phyloP scores from a whole-genome alignment of 371 early-diverging fungal genomes.

The Mortierella sp. region DNA sequence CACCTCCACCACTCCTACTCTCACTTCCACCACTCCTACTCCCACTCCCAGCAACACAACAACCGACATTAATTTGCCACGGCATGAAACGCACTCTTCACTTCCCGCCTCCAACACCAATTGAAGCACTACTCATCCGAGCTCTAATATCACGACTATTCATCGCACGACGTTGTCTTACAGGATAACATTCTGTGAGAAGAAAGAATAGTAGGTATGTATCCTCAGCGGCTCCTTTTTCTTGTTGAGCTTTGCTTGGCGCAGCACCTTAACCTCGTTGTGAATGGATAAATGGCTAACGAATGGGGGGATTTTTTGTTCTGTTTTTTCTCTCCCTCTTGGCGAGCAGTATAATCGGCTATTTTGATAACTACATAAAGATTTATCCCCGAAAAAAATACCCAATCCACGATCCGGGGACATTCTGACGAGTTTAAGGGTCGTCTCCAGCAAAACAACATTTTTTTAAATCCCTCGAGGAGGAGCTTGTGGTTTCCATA shows the following conservation, averaged over 20 bases:
- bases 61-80: neutral
- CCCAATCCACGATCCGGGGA: no score
- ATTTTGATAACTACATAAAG: no score
- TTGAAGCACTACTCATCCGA: neutral
- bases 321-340: no score
- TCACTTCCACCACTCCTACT: neutral
- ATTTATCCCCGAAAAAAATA: no score
- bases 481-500: no score
- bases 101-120: neutral
- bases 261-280: neutral
- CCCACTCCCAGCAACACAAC: neutral
- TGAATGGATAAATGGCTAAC: neutral
- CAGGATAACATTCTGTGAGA: neutral
- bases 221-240: neutral
- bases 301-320: no score
- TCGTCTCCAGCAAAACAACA: no score
- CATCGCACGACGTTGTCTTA: neutral
- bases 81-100: neutral
- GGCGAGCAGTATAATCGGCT: no score
- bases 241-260: neutral
- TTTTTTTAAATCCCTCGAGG: no score
- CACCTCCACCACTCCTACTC: no score
- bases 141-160: neutral
- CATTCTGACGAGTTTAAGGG: no score
- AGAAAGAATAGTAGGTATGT: conserved; percentile 5